Evolutionary conservation across 176 grass and related monocot genomes (phyloP), one percentile per base, ranked within the genome.

Genomic region (Elaeis guineensis): DNA sequence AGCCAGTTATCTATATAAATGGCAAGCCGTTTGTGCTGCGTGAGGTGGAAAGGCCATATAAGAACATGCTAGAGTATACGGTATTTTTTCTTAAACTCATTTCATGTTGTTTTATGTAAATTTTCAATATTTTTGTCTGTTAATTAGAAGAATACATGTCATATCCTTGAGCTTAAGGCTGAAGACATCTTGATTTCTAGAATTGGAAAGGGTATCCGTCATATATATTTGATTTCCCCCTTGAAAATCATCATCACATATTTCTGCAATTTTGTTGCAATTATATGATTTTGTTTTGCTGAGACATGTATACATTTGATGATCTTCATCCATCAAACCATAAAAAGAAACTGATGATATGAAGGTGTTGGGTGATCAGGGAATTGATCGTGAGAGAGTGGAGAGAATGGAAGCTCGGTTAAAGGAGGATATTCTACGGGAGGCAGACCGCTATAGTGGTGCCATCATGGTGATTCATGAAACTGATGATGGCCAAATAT

Each of bases 1-100:
- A 97, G 64, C 93, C 93, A 19, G 93, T 97, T 76, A 80, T 97
- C 64, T 97, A 92, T 66, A 97, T 92, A 71, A 88, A 97, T 83
- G 93, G 93, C 58, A 97, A 88, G 54, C 93, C 93, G 63, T 91
- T 92, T 85, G 93, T 97, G 57, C 69, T 97, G 64, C 93, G 93
- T 58, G 93, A 97, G 74, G 93, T 97, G 25, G 93, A 97, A 80
- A 91, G 93, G 63, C 93, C 93, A 16, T 97, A 77, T 61, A 97
- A 97, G 51, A 92, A 97, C 79, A 97, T 97, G 93, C 67, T 97
- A 4, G 93, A 97, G 63, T 97, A 97, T 65, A 85, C 93, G 32
- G 93, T 97, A 85, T 55, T 55, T 63, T n/a, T 17, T 29, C 63
- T 62, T 53, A 12, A 72, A 19, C 30, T 16, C 6, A 16, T 14